Conservation (phyloP, 805 yeast genomes). For the Saccharomycopsis babjevae region DNA sequence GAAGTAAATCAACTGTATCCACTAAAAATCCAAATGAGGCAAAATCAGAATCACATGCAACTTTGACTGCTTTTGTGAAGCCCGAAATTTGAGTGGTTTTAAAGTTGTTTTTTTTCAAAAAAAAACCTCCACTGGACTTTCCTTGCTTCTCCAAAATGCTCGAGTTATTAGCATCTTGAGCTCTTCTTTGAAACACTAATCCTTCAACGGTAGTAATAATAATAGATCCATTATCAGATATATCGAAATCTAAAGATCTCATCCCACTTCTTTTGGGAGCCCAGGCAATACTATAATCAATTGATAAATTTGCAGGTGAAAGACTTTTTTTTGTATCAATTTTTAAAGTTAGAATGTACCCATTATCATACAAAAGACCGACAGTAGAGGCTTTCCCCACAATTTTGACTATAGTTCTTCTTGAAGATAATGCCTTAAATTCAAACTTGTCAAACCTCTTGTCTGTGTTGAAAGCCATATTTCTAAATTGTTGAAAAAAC, state of each 20-base stretch:
- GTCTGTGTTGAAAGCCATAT: background rate
- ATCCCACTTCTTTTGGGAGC: slow-evolving; percentile 46
- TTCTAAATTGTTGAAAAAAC: slow-evolving; percentile 9
- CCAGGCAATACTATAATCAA: slow-evolving; percentile 49
- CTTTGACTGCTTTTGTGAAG: slow-evolving; percentile 50
- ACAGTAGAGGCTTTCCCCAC: slow-evolving; percentile 33
- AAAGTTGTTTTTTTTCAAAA: slow-evolving; percentile 27
- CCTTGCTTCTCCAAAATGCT: slow-evolving; percentile 3
- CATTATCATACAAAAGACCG: slow-evolving; percentile 46
- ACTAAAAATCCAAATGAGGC: slow-evolving; percentile 57
- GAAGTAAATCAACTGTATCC: slow-evolving; percentile 51
- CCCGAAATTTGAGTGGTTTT: slow-evolving; percentile 47
- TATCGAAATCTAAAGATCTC: slow-evolving; percentile 57
- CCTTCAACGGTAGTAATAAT: slow-evolving; percentile 64
- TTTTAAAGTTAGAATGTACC: slow-evolving; percentile 40
- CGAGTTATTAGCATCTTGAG: slow-evolving; percentile 17
- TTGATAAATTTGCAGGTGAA: slow-evolving; percentile 29
- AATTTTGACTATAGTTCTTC: slow-evolving; percentile 26
- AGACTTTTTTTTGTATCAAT: slow-evolving; percentile 22
- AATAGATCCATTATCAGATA: slow-evolving; percentile 58
- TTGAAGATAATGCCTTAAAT: slow-evolving; percentile 40
- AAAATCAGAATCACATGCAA: slow-evolving; percentile 55
- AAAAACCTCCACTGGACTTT: slow-evolving; percentile 23
- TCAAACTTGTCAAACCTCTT: slow-evolving; percentile 39
- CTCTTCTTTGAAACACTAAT: slow-evolving; percentile 37